Conservation (phyloP, 768 basidiomycete species). For the Lyophyllum atratum region DNA sequence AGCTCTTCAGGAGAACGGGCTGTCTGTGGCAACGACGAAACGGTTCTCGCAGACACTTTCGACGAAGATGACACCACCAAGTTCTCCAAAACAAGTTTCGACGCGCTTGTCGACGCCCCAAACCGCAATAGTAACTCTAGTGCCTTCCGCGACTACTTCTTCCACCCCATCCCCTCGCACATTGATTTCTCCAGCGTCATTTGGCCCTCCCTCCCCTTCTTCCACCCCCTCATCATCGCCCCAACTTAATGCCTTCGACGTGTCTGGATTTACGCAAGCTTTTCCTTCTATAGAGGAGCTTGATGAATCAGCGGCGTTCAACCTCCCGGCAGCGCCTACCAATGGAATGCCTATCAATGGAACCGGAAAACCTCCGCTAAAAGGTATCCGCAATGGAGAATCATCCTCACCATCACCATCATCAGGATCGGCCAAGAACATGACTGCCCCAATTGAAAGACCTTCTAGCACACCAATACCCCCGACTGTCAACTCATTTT, state of each 20-base stretch:
- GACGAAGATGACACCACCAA: conserved; percentile 41
- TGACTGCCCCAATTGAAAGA: conserved; percentile 47
- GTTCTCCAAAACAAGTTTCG: conserved; percentile 38
- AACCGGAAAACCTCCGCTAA: conserved; percentile 23
- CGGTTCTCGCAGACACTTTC: conserved; percentile 57
- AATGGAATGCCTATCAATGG: conserved; percentile 46
- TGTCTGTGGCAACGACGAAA: conserved; percentile 60
- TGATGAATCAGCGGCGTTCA: conserved; percentile 53
- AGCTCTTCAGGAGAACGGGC: conserved; percentile 71
- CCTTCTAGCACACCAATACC: conserved; percentile 75
- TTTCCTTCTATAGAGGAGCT: conserved; percentile 82
- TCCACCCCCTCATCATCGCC: conserved; percentile 72
- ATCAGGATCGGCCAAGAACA: conserved; percentile 36
- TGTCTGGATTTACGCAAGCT: conserved; percentile 62
- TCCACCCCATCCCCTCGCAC: conserved; percentile 55
- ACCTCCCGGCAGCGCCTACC: conserved; percentile 52
- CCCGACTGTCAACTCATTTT: conserved; percentile 53
- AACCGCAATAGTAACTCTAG: conserved; percentile 23
- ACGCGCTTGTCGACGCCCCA: conserved; percentile 32
- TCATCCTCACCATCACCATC: conserved; percentile 31
- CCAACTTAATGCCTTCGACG: conserved; percentile 33
- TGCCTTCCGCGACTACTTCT: conserved; percentile 35
- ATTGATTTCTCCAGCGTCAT: conserved; percentile 66
- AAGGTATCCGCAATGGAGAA: conserved; percentile 26
- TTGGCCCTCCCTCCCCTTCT: conserved; percentile 77